These are phyloP conservation scores for Phytophthora nicotianae DNA, from an alignment of 352 stramenopile genomes.

Conservation along the genomic window DNA sequence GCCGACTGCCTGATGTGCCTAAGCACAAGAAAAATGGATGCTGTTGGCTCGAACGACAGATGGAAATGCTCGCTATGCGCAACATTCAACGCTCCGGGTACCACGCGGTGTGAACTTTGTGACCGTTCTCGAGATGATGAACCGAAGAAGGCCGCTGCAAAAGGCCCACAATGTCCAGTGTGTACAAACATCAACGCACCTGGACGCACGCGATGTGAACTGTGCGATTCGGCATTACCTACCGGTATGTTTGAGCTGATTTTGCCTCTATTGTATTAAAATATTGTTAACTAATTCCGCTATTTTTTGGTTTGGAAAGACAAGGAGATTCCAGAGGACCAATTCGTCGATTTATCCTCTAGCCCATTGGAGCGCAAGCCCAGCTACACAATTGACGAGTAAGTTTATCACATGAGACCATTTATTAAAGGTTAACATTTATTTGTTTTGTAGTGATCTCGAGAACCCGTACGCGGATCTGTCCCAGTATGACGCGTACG, in stretches of 20 bases:
- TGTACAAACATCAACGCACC: slow-evolving; percentile 64
- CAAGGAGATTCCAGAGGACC: slow-evolving; percentile 9
- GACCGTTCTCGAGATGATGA: slow-evolving; percentile 14
- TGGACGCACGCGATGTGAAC: slow-evolving; percentile 43
- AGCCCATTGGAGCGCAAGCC: slow-evolving; percentile 24
- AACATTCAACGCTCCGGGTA: slow-evolving; percentile 20
- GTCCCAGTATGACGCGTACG: slow-evolving; percentile 35
- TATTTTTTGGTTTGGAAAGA: slow-evolving; percentile 17
- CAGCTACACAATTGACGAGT: slow-evolving; percentile 24
- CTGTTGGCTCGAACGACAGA: neutral
- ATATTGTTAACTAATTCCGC: slow-evolving; percentile 1
- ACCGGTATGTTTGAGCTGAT: slow-evolving; percentile 18
- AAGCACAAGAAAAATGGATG: slow-evolving; percentile 6
- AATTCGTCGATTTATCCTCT: slow-evolving; percentile 45
- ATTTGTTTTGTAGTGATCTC: slow-evolving; percentile 32
- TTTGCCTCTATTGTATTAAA: neutral
- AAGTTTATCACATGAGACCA: neutral
- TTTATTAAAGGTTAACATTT: slow-evolving; percentile 10
- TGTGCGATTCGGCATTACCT: slow-evolving; percentile 50
- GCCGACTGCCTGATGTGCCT: slow-evolving; percentile 31
- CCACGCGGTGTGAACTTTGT: slow-evolving; percentile 34
- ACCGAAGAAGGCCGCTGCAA: slow-evolving; percentile 9
- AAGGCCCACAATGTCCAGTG: slow-evolving; percentile 44
- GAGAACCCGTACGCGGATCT: slow-evolving; percentile 50
- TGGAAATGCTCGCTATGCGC: slow-evolving; percentile 36